Base-by-base conservation (phyloP, 2,329 filamentous ascomycete species). In the Aciculosporium take region DNA sequence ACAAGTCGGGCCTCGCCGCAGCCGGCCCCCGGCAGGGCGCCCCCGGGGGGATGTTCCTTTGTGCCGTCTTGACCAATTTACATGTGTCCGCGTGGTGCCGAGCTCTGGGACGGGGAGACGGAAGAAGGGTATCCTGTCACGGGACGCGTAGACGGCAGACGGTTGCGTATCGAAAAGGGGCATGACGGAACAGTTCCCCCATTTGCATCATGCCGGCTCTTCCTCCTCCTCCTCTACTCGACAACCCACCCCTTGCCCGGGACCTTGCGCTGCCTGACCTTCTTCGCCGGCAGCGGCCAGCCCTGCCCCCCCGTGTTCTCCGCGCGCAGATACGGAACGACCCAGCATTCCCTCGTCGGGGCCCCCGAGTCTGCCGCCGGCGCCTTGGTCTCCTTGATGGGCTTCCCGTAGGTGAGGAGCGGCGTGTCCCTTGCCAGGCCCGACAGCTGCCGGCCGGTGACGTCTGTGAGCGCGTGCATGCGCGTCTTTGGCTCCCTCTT, bases 221-320 rank as follows among this genome's bases (percentile, higher is more conserved):
- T 23, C 32, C 32, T 20, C 12, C 2, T 10, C 10, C 9, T 7
- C 9, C 13, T 2, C 55, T 53, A 75, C 48, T 71, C 80, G 46
- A 83, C 74, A 49, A 82, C 72, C 85, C 87, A 94, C 0, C 81
- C 83, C 50, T 75, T 76, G 30, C 76, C 81, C 1, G 68, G 57
- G 45, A 85, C 74, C 62, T 81, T 86, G 61, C 64, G 79, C 65
- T 96, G 89, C 52, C 76, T 69, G 32, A 96, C 81, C 64, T 84
- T 93, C 62, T 78, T 79, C n/a, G 83, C 79, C 3, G 84, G 83
- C 57, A 98, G 60, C 10, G 84, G 82, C 88, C 88, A 95, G 1
- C 86, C 85, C 50, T 79, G 68, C 0, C 75, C 76, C 0, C 75
- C 78, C 0, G 61, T 69, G 0, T 69, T 75, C 53, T 86, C 83